These are phyloP conservation scores for Beta vulgaris DNA, from an alignment of 148 eudicot genomes.

Conservation along the genomic window DNA sequence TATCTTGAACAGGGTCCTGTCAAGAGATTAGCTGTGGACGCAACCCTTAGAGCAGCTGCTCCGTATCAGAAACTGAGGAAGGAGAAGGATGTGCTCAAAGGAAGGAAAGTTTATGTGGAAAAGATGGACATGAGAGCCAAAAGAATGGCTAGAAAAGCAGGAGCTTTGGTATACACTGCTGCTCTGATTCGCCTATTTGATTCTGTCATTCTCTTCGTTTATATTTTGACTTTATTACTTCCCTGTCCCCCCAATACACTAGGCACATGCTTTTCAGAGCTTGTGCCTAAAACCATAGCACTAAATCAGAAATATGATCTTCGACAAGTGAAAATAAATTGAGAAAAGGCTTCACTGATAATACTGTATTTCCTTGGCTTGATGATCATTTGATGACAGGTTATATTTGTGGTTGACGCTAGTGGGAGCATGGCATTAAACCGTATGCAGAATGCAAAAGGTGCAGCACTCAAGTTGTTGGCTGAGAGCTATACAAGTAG, in stretches of 20 bases:
- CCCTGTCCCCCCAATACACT: background rate
- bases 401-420: conserved; percentile 97
- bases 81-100: conserved; percentile 60
- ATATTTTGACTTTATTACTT: background rate
- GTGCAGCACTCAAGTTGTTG: conserved; percentile 91
- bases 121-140: conserved; percentile 96
- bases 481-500: conserved; percentile 98
- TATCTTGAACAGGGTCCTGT: conserved; percentile 74
- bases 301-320: background rate
- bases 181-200: conserved; percentile 10
- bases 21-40: conserved; percentile 98
- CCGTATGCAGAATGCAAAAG: conserved; percentile 99
- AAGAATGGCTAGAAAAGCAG: conserved; percentile 99
- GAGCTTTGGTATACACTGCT: conserved; percentile 74
- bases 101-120: conserved; percentile 89
- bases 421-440: conserved; percentile 99
- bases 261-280: background rate
- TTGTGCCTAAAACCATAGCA: background rate
- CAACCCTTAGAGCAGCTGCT: conserved; percentile 99
- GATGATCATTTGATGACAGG: conserved; percentile 42
- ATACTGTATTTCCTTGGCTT: conserved; percentile 5
- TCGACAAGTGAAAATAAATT: background rate
- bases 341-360: background rate
- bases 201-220: background rate
- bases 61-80: conserved; percentile 94